Base-by-base conservation (phyloP, 1,284 basidiomycete genomes). In the Ustilago curta region DNA sequence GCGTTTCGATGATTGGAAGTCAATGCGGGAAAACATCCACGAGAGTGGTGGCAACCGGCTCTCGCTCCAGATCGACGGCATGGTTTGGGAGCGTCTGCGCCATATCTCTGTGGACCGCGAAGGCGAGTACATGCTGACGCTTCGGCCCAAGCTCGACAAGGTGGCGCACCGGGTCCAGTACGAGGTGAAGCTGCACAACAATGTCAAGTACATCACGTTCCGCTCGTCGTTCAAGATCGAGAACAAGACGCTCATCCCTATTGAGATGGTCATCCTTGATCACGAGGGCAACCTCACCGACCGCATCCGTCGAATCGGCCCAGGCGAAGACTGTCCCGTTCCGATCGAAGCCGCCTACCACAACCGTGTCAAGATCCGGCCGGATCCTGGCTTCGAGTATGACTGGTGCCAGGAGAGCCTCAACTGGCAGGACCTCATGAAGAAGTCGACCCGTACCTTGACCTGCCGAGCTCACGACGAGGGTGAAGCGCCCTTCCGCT, bases 1-100 rank as follows among this genome's bases (percentile, higher is more conserved):
- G 97, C 88, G 95, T 62, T 99, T 99, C 81, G 95, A 98, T 83
- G 96, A 99, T 81, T 96, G 94, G 92, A 92, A 92, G 85, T 91
- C 91, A 8, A 92, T 94, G 87, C 91, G 97, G 83, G 97, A 99
- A 48, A 57, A 81, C 51, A 67, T 76, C 49, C 70, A 70, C 49
- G 81, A 83, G 56, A 66, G 72, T 8, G 74, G 70, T 23, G 72
- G 77, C 54, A 83, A 83, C 47, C 65, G 69, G 16, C 72, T 84
- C 3, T 79, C 77, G 31, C 70, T 83, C 25, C 91, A 92, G 75
- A 90, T 99, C 73, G 88, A 93, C 47, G 93, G 91, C 57, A 94
- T 93, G 81, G 87, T 91, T 5, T 99, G 97, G 96, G 95, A 98
- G 79, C 90, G 92, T 47, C 86, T 99, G 39, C 90, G 92, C 54